Evolutionary conservation across 352 stramenopile species (phyloP), one percentile per base, ranked within the genome.

Genomic region (Pythium sukuiense): DNA sequence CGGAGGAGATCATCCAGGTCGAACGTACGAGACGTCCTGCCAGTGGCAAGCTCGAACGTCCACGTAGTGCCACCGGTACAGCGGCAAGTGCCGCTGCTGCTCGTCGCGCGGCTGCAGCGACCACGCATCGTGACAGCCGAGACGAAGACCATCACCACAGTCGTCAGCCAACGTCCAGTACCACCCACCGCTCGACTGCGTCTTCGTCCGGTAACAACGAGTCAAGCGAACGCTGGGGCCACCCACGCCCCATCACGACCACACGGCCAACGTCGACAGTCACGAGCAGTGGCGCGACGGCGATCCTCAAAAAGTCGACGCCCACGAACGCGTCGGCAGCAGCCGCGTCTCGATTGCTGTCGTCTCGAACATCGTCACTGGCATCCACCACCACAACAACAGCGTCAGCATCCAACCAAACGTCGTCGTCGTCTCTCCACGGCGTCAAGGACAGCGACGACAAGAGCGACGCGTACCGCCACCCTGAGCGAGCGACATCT

Each of bases 141-240:
- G 59, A 72, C 35, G 59, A 72, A 13, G 53, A 67, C 12, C 13
- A 30, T 13, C 59, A 54, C 32, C 13, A 16, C 9, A 39, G 27
- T 12, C 20, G 30, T 3, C 35, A 60, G 29, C 12, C 48, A 11
- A 59, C 11, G 2, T 27, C 55, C 49, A 56, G 12, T 20, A 46
- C 60, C 32, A 65, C 16, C 29, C 45, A 63, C 18, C 8, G 26
- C 30, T 27, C 76, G 69, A 76, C 70, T 20, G 80, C 45, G 18
- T 52, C 45, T 18, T 52, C 63, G 13, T 32, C 62, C 4, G 70
- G 70, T 35, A 83, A 75, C 69, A 87, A 79, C 55, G 81, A 81
- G n/a, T 60, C 67, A 6, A 72, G 26, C 6, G 78, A 81, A 18
- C 83, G 82, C 39, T 88, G 80, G 81, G 80, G 79, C 4, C 81